Percentiles rank a stretch among this genome's conserved stretches.
phyloP scores from a whole-genome alignment of 208 protist genomes.

The Acanthamoeba pearcei region DNA sequence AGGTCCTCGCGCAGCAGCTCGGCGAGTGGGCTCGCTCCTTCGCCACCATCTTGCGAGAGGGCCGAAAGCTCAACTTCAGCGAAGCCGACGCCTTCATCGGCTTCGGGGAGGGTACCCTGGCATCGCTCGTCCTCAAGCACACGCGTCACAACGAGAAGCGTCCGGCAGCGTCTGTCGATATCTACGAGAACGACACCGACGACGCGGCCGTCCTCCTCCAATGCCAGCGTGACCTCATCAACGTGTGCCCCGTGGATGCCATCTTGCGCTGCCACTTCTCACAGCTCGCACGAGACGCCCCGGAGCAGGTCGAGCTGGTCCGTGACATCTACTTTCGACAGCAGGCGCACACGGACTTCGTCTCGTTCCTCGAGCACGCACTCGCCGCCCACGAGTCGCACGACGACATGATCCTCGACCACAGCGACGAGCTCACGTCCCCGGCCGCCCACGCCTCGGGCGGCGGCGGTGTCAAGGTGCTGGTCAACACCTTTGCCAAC shows the following conservation, averaged over 20 bases:
- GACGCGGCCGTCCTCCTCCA: background rate
- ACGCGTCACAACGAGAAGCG: too few relatives aligned
- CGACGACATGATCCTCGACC: background rate
- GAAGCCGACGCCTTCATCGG: conserved; percentile 4
- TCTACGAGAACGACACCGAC: background rate
- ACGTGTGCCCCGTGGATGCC: conserved; percentile 8
- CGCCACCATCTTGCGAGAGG: background rate
- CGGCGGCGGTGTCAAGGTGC: background rate
- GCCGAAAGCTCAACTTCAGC: background rate
- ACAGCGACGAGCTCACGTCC: too few relatives aligned
- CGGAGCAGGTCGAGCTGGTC: background rate
- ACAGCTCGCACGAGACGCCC: background rate
- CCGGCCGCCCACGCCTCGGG: background rate
- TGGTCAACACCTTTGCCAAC: conserved; percentile 21
- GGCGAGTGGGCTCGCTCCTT: conserved; percentile 16
- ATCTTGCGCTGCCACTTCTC: background rate
- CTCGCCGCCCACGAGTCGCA: background rate
- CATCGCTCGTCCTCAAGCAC: conserved; percentile 8
- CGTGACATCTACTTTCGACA: conserved; percentile 44
- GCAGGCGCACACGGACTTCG: conserved; percentile 22
- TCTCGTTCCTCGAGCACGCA: background rate
- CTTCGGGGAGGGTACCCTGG: conserved; percentile 14
- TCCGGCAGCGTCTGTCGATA: too few relatives aligned
- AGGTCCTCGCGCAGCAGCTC: background rate
- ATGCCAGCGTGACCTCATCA: background rate